Conservation (phyloP, 2,329 filamentous ascomycete genomes). For the Cytospora paraplurivora region DNA sequence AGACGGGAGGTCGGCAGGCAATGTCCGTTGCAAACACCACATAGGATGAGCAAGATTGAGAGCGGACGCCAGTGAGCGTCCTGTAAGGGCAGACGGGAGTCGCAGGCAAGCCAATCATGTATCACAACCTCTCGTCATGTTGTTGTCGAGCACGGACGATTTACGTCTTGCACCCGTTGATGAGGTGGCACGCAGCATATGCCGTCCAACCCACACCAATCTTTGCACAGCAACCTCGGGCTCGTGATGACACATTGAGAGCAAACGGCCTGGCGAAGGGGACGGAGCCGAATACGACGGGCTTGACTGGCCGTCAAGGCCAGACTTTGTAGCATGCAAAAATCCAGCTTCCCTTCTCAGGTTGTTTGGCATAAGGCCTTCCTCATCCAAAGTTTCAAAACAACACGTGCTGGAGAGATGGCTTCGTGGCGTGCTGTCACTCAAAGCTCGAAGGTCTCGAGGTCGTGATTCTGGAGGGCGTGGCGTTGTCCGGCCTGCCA, state of each 20-base stretch:
- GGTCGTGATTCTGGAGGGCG: not conserved
- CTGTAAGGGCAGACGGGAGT: not conserved
- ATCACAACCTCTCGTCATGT: not conserved
- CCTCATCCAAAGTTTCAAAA: not conserved
- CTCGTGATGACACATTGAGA: not conserved
- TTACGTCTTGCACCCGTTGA: not conserved
- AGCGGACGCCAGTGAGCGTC: not conserved
- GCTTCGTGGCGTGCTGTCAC: constrained; percentile 7
- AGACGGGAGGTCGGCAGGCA: constrained; percentile 17
- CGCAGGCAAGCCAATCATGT: constrained; percentile 9
- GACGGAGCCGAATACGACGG: not conserved
- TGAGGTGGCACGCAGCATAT: not conserved
- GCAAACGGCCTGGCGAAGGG: not conserved
- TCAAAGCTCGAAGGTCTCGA: constrained; percentile 7
- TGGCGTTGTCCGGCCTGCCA: not conserved
- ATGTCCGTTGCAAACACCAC: constrained; percentile 14
- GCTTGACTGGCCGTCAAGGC: not conserved
- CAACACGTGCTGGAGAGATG: not conserved
- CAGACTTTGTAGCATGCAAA: not conserved
- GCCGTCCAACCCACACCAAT: not conserved
- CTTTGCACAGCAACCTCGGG: not conserved
- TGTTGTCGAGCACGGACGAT: not conserved
- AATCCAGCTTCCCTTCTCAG: not conserved
- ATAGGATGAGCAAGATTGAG: constrained; percentile 3
- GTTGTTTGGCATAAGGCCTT: too few relatives aligned